Conservation (phyloP, 805 yeast species). For the Cyberlindnera xylosilytica region DNA sequence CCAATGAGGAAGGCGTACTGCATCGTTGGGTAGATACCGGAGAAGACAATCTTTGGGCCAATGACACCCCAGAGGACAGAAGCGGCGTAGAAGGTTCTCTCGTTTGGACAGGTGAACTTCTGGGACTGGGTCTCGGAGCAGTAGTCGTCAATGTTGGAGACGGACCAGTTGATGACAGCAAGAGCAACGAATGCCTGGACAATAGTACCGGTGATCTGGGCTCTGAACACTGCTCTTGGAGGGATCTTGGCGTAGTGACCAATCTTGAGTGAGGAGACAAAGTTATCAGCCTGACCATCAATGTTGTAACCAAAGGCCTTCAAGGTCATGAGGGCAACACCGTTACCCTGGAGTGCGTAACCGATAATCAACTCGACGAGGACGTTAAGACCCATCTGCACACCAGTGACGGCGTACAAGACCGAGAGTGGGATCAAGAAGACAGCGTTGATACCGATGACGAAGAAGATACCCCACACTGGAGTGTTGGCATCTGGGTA, state of each 20-base stretch:
- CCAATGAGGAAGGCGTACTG: conserved; percentile 67
- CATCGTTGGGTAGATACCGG: conserved; percentile 56
- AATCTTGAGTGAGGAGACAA: conserved; percentile 41
- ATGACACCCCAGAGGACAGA: conserved; percentile 51
- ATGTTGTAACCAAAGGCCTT: conserved; percentile 56
- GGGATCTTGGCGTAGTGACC: conserved; percentile 56
- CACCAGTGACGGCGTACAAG: conserved; percentile 47
- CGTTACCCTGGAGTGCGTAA: conserved; percentile 49
- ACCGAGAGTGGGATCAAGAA: conserved; percentile 51
- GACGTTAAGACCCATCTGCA: conserved; percentile 45
- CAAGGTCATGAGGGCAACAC: conserved; percentile 48
- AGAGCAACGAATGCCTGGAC: conserved; percentile 29
- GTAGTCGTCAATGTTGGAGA: conserved; percentile 31
- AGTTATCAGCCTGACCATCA: conserved; percentile 62
- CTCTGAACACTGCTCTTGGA: conserved; percentile 55
- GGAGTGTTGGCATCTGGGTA: conserved; percentile 49
- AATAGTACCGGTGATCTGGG: conserved; percentile 34
- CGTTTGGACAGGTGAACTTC: conserved; percentile 39
- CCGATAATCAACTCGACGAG: conserved; percentile 56
- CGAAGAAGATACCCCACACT: conserved; percentile 56
- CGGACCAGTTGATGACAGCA: conserved; percentile 35
- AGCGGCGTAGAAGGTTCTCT: conserved; percentile 38
- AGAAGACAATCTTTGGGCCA: conserved; percentile 54
- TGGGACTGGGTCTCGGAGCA: conserved; percentile 36
- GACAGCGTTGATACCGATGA: conserved; percentile 45